These are phyloP conservation scores for Phialophora tarda DNA, from an alignment of 2,329 filamentous ascomycete species.

Conservation along the genomic window DNA sequence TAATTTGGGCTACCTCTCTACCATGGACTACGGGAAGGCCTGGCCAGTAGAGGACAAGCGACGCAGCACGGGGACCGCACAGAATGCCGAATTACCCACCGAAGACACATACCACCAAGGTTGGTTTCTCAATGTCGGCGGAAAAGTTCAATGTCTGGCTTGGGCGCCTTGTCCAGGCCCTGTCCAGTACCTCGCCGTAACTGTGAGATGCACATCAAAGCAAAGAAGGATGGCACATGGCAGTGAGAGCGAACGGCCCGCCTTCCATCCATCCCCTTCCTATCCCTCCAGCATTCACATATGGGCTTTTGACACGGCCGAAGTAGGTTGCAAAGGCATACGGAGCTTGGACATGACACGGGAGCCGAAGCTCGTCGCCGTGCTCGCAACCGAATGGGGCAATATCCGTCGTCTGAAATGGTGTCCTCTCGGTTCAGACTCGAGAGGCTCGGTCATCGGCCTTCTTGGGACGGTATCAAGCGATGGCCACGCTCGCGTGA, in stretches of 20 bases:
- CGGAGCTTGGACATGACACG: slow-evolving; percentile 51
- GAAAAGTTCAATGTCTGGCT: slow-evolving; percentile 56
- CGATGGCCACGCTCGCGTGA: slow-evolving; percentile 62
- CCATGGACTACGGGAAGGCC: slow-evolving; percentile 54
- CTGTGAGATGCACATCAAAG: slow-evolving; percentile 47
- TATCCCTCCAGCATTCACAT: slow-evolving; percentile 62
- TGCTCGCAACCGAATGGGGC: slow-evolving; percentile 64
- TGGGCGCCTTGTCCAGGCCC: slow-evolving; percentile 55
- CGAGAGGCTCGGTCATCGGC: slow-evolving; percentile 50
- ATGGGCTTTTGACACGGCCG: slow-evolving; percentile 58
- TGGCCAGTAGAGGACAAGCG: slow-evolving; percentile 45
- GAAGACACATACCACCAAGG: slow-evolving; percentile 45
- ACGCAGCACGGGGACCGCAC: not conserved
- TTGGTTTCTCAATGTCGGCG: slow-evolving; percentile 64
- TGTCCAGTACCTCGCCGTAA: slow-evolving; percentile 63
- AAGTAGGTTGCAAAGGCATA: slow-evolving; percentile 37
- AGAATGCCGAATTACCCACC: not conserved
- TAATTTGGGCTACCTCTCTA: slow-evolving; percentile 50
- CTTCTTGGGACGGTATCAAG: slow-evolving; percentile 63
- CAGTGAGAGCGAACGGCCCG: slow-evolving; percentile 44
- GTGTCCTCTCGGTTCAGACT: slow-evolving; percentile 55
- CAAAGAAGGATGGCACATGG: slow-evolving; percentile 45
- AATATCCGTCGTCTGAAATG: slow-evolving; percentile 61
- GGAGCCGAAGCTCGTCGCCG: slow-evolving; percentile 55
- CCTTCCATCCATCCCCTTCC: slow-evolving; percentile 57